phyloP scores from a whole-genome alignment of 1,139 yeast species.

The Hanseniaspora uvarum region DNA sequence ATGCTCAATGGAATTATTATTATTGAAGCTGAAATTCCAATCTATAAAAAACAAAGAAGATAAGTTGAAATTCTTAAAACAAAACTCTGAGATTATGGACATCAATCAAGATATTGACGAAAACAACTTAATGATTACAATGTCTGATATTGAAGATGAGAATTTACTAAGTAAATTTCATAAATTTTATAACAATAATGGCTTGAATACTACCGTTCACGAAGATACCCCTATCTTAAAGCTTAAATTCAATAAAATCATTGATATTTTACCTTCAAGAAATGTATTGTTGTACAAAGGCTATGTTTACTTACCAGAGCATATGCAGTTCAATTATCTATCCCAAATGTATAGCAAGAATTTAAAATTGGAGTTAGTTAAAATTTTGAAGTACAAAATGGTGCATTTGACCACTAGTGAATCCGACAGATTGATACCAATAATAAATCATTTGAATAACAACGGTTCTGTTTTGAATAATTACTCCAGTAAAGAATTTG shows the following conservation, averaged over 20 bases:
- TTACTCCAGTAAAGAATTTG: constrained; percentile 34
- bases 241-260: constrained; percentile 77
- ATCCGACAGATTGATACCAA: constrained; percentile 79
- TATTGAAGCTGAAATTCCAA: constrained; percentile 65
- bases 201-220: constrained; percentile 42
- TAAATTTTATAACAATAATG: constrained; percentile 35
- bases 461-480: constrained; percentile 54
- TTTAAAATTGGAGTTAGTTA: constrained; percentile 44
- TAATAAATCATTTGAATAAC: constrained; percentile 63
- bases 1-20: constrained; percentile 58
- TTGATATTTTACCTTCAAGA: constrained; percentile 61
- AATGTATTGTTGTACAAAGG: constrained; percentile 60
- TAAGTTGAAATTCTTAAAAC: constrained; percentile 59
- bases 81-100: constrained; percentile 56
- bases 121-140: constrained; percentile 39
- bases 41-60: constrained; percentile 52
- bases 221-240: constrained; percentile 31
- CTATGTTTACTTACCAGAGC: constrained; percentile 72
- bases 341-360: constrained; percentile 54
- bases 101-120: constrained; percentile 48
- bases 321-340: constrained; percentile 62
- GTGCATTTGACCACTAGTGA: constrained; percentile 80
- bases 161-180: background rate
- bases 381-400: constrained; percentile 41
- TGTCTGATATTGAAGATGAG: constrained; percentile 1